Base-by-base conservation (phyloP, 2,329 filamentous ascomycete species). In the Paraconiothyrium brasiliense region DNA sequence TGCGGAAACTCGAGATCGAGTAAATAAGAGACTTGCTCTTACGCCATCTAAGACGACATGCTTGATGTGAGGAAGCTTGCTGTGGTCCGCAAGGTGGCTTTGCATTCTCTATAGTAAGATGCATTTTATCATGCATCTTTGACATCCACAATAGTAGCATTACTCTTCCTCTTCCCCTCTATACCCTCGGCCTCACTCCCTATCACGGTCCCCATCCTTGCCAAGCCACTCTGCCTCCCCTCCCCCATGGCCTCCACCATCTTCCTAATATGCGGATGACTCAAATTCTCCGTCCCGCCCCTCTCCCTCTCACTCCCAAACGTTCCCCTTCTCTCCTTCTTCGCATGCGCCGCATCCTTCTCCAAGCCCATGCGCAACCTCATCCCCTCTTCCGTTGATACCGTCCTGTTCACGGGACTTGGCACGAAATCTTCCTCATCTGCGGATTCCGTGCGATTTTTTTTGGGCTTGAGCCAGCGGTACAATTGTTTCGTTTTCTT, bases 301-400 rank as follows among this genome's bases (percentile, higher is more conserved):
- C 10, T 5, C 2, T n/a, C 49, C 3, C 5, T 5, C 50, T 68
- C 60, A 13, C 64, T 60, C 5, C 67, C 63, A 41, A 54, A 59
- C 8, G 61, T 58, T 5, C 65, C 58, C 9, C 67, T 62, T 32
- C 54, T 63, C 5, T 61, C 54, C 30, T 60, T 51, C 24, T 66
- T 57, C 20, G 58, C 58, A 11, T 57, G 34, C 24, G 16, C 20
- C 30, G 34, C 27, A 11, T 13, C 24, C 14, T 20, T 27, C 35
- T 22, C 60, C 56, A 62, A 58, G 10, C 62, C 71, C 24, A 71
- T 54, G 14, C 72, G 63, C 61, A 69, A 44, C 11, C 66, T 62
- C 71, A 76, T 75, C 7, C 68, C 69, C 37, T 75, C 74, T 58
- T 76, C 71, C 0, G 73, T 70, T 1, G 70, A 70, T 52, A 73